Base-by-base conservation (phyloP, 805 yeast species). In the Wickerhamiella kurtzmanii region DNA sequence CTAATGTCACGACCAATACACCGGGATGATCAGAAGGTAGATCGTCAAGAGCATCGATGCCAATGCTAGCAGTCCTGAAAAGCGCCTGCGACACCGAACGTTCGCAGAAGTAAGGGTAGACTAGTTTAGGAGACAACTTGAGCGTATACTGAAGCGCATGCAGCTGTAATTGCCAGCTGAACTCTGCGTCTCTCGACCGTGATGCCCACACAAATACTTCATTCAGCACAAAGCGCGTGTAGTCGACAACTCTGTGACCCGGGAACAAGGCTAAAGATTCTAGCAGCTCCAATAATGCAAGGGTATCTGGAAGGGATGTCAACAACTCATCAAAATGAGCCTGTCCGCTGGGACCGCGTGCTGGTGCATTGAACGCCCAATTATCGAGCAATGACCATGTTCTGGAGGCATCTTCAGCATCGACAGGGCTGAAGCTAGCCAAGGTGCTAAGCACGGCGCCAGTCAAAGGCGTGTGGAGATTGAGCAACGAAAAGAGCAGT, bases 221-320 rank as follows among this genome's bases (percentile, higher is more conserved):
- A 11, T 72, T 64, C n/a, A 82, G 57, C 13, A 87, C 60, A 55
- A 76, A 86, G 45, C 85, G 89, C 46, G 83, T 60, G 56, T 88
- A 89, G 2, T 45, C 54, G 5, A 32, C 36, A 16, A 50, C 4
- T 3, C 43, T 36, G 6, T 25, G 32, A 6, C 32, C 32, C 11
- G 32, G 32, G 32, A 25, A 25, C 20, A 21, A 13, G 20, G 41
- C 22, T 45, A 80, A 64, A 6, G 56, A 64, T 2, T 69, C 67
- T 19, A 85, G 48, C 19, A 89, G 65, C 18, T 66, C 65, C 2
- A 76, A 64, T 50, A 88, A 82, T 1, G 88, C 94, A 2, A 68
- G 51, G 0, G 76, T 74, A 54, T 72, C 85, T 44, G 72, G 66
- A 59, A 73, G 69, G 9, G 75, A 69, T 3, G 73, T 66, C 22